Evolutionary conservation across 768 basidiomycete species (phyloP), one percentile per base, ranked within the genome.

Genomic region (Paxillus ammoniavirescens): DNA sequence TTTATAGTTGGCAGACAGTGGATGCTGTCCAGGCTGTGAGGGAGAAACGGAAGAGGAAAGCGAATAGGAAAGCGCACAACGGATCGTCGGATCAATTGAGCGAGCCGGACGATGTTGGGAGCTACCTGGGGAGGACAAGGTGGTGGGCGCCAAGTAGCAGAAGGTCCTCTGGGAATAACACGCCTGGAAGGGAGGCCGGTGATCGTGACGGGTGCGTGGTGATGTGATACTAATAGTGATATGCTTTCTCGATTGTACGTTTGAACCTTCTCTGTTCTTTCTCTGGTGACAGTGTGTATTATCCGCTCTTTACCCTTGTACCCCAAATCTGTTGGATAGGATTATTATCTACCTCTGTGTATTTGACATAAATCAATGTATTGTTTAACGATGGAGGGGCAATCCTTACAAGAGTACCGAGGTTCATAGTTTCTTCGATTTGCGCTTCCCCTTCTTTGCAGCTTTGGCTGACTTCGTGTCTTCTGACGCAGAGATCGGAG

Each of bases 1-100:
- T 92, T 68, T 87, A 89, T 68, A 83, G 86, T 46, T 91, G 89
- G 88, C 88, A 92, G 75, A 87, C 81, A 9, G 90, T 93, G 36
- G 91, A 93, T 65, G 82, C 84, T 0, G 90, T 92, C 45, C 77
- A 78, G 54, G 73, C 77, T 33, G 79, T 77, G 49, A 76, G 87
- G 64, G 86, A 86, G 76, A 75, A 82, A 57, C 78, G 82, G 53
- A 89, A 81, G 71, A 66, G 77, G 59, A 89, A 82, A 69, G 61
- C 75, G 41, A 72, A 73, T 49, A 75, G 77, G 64, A 73, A 81
- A 50, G 69, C 68, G 4, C 73, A 67, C 43, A 80, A 26, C 12
- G 75, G 71, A 49, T 70, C 67, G 41, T 60, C 55, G 15, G 65
- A 59, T 71, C 66, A 31, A 65, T 61, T 42, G 71, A 71, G 55